Base-by-base conservation (phyloP, 2,329 filamentous ascomycete genomes). In the Nakataea oryzae region DNA sequence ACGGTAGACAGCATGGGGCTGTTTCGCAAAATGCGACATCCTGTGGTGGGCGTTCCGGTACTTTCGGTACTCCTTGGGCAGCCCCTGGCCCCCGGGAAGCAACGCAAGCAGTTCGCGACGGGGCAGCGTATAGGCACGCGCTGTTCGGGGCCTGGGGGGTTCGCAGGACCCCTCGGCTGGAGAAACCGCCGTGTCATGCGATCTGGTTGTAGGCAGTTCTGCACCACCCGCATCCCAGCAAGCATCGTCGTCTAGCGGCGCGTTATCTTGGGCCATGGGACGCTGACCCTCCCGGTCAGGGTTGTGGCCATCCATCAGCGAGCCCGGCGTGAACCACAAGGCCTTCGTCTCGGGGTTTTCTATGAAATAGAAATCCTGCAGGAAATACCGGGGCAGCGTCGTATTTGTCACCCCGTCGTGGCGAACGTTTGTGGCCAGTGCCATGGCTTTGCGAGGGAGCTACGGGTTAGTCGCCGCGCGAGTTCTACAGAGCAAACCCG, bases 351-450 rank as follows among this genome's bases (percentile, higher is more conserved):
- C 73, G 0, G 86, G 86, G 62, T 88, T 80, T 1, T 74, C 69
- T 14, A 85, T 74, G 2, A 85, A 68, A 30, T 80, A 78, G 64
- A 91, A 86, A 34, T 82, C 76, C 62, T 88, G 82, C 5, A 90
- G 74, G 69, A 91, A 88, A 67, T 81, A 85, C 17, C 71, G 73
- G 1, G 89, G 89, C 8, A 90, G 71, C 1, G 69, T 68, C 0
- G 71, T 69, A 0, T 68, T 64, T 1, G 85, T 85, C 34, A 81
- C 69, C 27, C 72, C 68, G 67, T 87, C 90, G 62, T 71, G 67
- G 61, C 89, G 84, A 27, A 87, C 62, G 0, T 85, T 83, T 0
- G 82, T 81, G 32, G 82, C 82, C 27, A 92, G 79, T 8, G 85
- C 82, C 30, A n/a, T 13, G 30, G 61, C 61, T 61, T 41, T 30